Evolutionary conservation across 2,329 filamentous ascomycete species (phyloP), one percentile per base, ranked within the genome.

Genomic region (Neofusicoccum kwambonambiense): DNA sequence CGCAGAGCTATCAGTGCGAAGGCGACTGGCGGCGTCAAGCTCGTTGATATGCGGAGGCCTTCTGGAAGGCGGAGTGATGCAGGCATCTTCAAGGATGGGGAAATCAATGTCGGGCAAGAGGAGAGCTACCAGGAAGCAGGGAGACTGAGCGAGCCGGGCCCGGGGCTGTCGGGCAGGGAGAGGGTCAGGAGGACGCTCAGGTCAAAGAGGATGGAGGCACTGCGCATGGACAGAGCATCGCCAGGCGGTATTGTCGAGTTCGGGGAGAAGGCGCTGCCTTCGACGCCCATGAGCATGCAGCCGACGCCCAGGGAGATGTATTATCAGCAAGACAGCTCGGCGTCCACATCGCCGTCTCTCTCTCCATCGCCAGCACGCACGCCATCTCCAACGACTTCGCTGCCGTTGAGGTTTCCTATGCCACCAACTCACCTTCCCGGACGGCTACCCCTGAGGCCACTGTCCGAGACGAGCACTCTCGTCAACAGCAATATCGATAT

Each of bases 281-380:
- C 68, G 22, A 73, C 72, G 37, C 72, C 75, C 52, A 65, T 58
- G 31, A 76, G 72, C 9, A 70, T 76, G 67, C 35, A 72, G 27
- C 65, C 42, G 3, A 77, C 75, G 22, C 75, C 76, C 5, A 65
- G 65, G 51, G 73, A 74, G 56, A 57, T 74, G 41, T 77, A 77
- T 45, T 67, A 66, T 44, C 42, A 51, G 17, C 51, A 64, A 4
- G 51, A 58, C 9, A 51, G 39, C 31, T 49, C 47, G n/a, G 15
- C 22, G 31, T 67, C 42, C 42, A 63, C 19, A 22, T 39, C 44
- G 41, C 27, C 60, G 34, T 66, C 68, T 34, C 64, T 64, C 35
- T 65, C 41, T 7, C 39, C 61, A 12, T 45, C 47, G 39, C 37
- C 61, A 4, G 27, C 37, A 4, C 39, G 15, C 12, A 44, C 49